A percentile compares a stretch with the other conserved stretches of the same genome.
Evolutionary conservation across 2,329 filamentous ascomycete genomes (phyloP).

Genomic region (Tolypocladium ovalisporum): DNA sequence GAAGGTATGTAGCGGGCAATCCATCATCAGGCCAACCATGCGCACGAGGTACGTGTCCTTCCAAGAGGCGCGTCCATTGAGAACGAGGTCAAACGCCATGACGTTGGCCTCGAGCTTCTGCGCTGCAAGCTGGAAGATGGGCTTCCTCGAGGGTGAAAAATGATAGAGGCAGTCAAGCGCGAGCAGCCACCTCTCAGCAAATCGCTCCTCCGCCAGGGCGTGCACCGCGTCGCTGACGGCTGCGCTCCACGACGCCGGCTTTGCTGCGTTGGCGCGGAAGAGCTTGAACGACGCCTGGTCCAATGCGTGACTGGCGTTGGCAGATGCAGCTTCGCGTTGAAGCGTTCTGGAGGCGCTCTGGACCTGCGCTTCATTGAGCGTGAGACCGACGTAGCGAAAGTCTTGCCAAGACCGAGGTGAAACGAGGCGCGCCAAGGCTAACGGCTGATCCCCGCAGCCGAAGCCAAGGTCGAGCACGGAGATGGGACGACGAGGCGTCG

Average conservation of each 20-base stretch:
- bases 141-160: conserved; percentile 39
- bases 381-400: conserved; percentile 42
- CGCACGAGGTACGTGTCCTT: conserved; percentile 23
- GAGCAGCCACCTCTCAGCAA: conserved; percentile 35
- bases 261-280: conserved; percentile 38
- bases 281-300: conserved; percentile 19
- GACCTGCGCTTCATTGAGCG: conserved; percentile 34
- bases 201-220: conserved; percentile 12
- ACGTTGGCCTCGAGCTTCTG: conserved; percentile 31
- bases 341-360: conserved; percentile 21
- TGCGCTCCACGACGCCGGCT: conserved; percentile 29
- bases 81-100: conserved; percentile 45
- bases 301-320: neutral
- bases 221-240: conserved; percentile 13
- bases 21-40: conserved; percentile 32
- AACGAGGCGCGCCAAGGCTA: conserved; percentile 27
- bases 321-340: conserved; percentile 10
- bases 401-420: conserved; percentile 8
- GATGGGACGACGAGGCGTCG: conserved; percentile 6
- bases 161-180: conserved; percentile 47
- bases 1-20: conserved; percentile 38
- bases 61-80: conserved; percentile 18
- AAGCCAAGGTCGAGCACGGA: conserved; percentile 43
- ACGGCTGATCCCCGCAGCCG: conserved; percentile 47
- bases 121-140: conserved; percentile 30